Evolutionary conservation across 2,329 filamentous ascomycete species (phyloP).

Genomic region (Teratosphaeria nubilosa): DNA sequence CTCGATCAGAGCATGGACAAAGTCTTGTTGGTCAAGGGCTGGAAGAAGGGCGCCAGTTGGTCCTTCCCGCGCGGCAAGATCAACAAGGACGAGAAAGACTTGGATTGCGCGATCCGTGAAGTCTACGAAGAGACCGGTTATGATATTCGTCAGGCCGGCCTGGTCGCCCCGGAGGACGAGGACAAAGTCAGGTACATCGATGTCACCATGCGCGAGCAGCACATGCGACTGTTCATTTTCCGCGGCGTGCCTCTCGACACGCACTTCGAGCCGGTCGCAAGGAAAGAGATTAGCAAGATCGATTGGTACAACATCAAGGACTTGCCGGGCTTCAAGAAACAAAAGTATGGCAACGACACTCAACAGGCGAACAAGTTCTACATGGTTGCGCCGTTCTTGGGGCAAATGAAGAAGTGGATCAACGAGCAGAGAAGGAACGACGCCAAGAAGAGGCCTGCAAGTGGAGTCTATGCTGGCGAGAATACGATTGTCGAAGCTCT

Average conservation of each 20-base stretch:
- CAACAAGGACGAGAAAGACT: slow-evolving; percentile 89
- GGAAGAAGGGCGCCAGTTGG: slow-evolving; percentile 95
- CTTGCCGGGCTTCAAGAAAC: slow-evolving; percentile 69
- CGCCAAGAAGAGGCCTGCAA: neutral
- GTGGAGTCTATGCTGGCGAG: neutral
- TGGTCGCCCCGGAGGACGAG: slow-evolving; percentile 55
- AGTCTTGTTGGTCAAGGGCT: slow-evolving; percentile 87
- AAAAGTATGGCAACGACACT: slow-evolving; percentile 54
- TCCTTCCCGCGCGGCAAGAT: slow-evolving; percentile 96
- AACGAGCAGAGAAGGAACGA: slow-evolving; percentile 14
- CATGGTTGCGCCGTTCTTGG: slow-evolving; percentile 82
- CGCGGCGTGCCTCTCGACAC: slow-evolving; percentile 79
- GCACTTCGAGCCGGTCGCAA: slow-evolving; percentile 75
- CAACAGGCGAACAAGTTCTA: slow-evolving; percentile 72
- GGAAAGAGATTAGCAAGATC: slow-evolving; percentile 97
- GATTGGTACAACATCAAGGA: slow-evolving; percentile 88
- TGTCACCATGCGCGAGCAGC: slow-evolving; percentile 82
- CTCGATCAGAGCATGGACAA: slow-evolving; percentile 92
- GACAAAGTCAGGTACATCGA: slow-evolving; percentile 65
- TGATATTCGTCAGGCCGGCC: slow-evolving; percentile 63
- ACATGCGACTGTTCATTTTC: slow-evolving; percentile 87
- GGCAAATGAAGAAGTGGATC: slow-evolving; percentile 21
- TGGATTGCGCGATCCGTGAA: slow-evolving; percentile 88
- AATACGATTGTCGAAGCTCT: neutral
- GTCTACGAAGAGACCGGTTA: slow-evolving; percentile 95